Conservation (phyloP, 129 eudicot genomes). For the Flaveria trinervia region DNA sequence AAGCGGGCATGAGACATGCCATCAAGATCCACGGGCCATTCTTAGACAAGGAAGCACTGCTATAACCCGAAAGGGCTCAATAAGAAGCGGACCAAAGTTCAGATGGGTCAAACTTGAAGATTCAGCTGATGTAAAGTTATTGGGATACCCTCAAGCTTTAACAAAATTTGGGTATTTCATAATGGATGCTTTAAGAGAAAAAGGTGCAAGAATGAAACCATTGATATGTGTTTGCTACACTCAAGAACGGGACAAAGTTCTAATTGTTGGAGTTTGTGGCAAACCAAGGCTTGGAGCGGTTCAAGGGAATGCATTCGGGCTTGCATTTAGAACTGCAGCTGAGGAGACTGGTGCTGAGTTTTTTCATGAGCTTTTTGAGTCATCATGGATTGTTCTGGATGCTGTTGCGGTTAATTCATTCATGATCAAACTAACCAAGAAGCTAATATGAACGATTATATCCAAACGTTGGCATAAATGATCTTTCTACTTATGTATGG, state of each 20-base stretch:
- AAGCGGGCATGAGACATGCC: constrained; percentile 87
- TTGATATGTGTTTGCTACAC: constrained; percentile 81
- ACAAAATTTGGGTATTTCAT: constrained; percentile 87
- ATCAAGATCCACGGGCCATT: constrained; percentile 90
- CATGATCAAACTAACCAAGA: constrained; percentile 88
- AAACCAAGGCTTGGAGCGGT: constrained; percentile 88
- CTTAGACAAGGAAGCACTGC: constrained; percentile 92
- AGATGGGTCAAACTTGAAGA: constrained; percentile 98
- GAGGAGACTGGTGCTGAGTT: constrained; percentile 80
- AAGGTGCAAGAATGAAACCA: constrained; percentile 95
- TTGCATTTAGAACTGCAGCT: constrained; percentile 84
- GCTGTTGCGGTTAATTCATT: constrained; percentile 69
- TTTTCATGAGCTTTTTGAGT: constrained; percentile 94
- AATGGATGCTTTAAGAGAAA: constrained; percentile 93
- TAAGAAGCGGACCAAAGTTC: constrained; percentile 87
- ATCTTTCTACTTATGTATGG: not conserved
- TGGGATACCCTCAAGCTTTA: constrained; percentile 90
- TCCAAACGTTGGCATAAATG: constrained; percentile 2
- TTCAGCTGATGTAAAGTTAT: constrained; percentile 68
- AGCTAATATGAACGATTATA: constrained; percentile 40
- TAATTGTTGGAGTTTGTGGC: constrained; percentile 91
- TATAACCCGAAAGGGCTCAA: constrained; percentile 79
- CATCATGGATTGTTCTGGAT: constrained; percentile 91
- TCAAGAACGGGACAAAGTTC: constrained; percentile 58
- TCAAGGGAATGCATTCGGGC: constrained; percentile 90